These are phyloP conservation scores for Lactarius akahatsu DNA, from an alignment of 768 basidiomycete species.

Conservation along the genomic window DNA sequence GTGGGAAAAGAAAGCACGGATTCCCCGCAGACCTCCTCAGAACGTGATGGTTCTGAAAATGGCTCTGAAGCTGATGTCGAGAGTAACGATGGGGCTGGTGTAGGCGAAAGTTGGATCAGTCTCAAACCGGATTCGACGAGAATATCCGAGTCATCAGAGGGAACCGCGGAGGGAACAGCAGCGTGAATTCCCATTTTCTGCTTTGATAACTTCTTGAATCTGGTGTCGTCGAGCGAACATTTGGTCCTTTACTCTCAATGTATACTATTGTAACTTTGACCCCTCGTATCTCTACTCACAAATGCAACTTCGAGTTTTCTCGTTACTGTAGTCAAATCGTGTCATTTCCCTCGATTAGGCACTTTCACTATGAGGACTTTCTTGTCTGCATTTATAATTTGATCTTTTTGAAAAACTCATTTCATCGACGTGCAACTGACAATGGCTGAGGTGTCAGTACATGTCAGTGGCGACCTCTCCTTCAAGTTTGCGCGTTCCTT, in stretches of 20 bases:
- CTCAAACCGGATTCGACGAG: conserved; percentile 35
- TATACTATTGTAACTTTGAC: conserved; percentile 16
- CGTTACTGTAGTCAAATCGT: too few species aligned
- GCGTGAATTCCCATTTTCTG: conserved; percentile 4
- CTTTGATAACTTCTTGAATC: background rate
- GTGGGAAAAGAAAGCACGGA: conserved; percentile 15
- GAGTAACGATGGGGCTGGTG: conserved; percentile 55
- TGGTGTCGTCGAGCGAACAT: background rate
- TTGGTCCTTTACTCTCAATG: conserved; percentile 8
- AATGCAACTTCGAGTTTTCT: background rate
- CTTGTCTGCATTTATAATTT: too few species aligned
- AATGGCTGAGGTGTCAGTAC: too few species aligned
- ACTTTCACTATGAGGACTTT: too few species aligned
- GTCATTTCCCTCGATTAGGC: too few species aligned
- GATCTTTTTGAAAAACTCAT: too few species aligned
- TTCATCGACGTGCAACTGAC: too few species aligned
- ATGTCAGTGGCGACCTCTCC: too few species aligned
- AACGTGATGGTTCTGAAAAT: conserved; percentile 42
- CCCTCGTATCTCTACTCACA: conserved; percentile 8
- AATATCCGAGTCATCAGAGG: conserved; percentile 2
- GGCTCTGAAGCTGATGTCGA: conserved; percentile 70
- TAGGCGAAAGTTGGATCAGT: conserved; percentile 71
- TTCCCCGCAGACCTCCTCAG: conserved; percentile 28
- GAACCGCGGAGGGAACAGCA: conserved; percentile 5
- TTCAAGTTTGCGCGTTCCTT: too few species aligned